Conservation (phyloP, 1,139 yeast species). For the Pichia sp. region DNA sequence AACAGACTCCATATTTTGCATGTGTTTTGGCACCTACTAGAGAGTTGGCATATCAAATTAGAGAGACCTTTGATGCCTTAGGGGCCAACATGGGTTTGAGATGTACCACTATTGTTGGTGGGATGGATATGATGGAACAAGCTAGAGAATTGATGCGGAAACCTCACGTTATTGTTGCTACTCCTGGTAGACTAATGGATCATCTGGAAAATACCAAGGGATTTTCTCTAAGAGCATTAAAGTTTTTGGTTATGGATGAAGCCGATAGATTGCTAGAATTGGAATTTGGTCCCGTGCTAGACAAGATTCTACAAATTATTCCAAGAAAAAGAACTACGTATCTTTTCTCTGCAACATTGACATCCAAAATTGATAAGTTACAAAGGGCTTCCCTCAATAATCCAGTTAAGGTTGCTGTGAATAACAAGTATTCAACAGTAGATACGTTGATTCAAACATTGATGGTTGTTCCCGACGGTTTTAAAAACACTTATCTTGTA, state of each 20-base stretch:
- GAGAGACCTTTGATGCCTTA: slow-evolving; percentile 89
- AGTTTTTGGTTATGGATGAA: slow-evolving; percentile 90
- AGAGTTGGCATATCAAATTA: slow-evolving; percentile 92
- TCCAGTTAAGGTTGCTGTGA: slow-evolving; percentile 89
- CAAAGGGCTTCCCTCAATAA: slow-evolving; percentile 86
- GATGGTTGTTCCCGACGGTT: slow-evolving; percentile 88
- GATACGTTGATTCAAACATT: slow-evolving; percentile 83
- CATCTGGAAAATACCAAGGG: slow-evolving; percentile 95
- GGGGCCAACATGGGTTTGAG: slow-evolving; percentile 89
- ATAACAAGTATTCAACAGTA: slow-evolving; percentile 85
- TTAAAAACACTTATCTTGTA: slow-evolving; percentile 80
- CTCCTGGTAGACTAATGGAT: slow-evolving; percentile 94
- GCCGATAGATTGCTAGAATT: slow-evolving; percentile 92
- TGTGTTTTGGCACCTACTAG: slow-evolving; percentile 93
- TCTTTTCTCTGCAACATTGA: slow-evolving; percentile 92
- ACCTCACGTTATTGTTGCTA: slow-evolving; percentile 92
- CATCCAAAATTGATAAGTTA: slow-evolving; percentile 86
- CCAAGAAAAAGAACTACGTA: slow-evolving; percentile 85
- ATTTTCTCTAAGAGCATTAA: slow-evolving; percentile 69
- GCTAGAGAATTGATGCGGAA: slow-evolving; percentile 88
- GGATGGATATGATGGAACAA: slow-evolving; percentile 98
- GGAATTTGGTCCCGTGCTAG: slow-evolving; percentile 95
- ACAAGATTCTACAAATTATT: slow-evolving; percentile 73
- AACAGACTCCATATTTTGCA: slow-evolving; percentile 81
- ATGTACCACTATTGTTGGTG: slow-evolving; percentile 86